These are phyloP conservation scores for Piper longum DNA, from an alignment of 164 flowering plant genomes.

Conservation along the genomic window DNA sequence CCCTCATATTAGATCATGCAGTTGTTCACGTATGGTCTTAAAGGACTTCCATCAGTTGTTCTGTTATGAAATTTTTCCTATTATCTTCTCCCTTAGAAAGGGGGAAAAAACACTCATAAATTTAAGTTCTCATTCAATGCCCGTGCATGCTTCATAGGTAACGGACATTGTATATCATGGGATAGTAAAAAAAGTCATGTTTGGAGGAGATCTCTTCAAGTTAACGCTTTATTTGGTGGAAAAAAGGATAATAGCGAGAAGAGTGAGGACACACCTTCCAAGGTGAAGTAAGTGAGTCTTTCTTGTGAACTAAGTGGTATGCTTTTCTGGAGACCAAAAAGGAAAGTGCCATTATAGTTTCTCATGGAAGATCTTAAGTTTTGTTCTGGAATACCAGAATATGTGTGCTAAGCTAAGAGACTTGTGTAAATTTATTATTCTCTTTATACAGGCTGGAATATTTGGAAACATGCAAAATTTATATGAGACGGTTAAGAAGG, in stretches of 20 bases:
- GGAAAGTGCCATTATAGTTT: not conserved
- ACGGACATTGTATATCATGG: constrained; percentile 12
- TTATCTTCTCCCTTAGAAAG: too few relatives aligned
- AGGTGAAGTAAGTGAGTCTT: constrained; percentile 23
- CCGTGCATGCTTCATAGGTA: not conserved
- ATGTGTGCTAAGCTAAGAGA: not conserved
- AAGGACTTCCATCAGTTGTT: too few relatives aligned
- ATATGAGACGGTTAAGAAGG: constrained; percentile 89
- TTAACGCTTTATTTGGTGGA: constrained; percentile 66
- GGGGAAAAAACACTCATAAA: too few relatives aligned
- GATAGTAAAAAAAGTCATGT: constrained; percentile 7
- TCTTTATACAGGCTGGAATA: constrained; percentile 52
- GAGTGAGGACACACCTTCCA: constrained; percentile 40
- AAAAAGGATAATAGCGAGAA: constrained; percentile 55
- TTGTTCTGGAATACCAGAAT: too few relatives aligned
- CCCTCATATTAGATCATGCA: too few relatives aligned
- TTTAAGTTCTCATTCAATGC: not conserved
- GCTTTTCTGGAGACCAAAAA: not conserved
- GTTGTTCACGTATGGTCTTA: too few relatives aligned
- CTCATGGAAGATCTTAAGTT: not conserved
- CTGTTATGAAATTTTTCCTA: too few relatives aligned
- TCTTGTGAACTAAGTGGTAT: not conserved
- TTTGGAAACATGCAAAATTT: constrained; percentile 86
- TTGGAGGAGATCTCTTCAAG: constrained; percentile 16
- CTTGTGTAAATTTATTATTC: not conserved